Conservation (phyloP, 2,329 filamentous ascomycete species). For the Penicillium hesseltinei region DNA sequence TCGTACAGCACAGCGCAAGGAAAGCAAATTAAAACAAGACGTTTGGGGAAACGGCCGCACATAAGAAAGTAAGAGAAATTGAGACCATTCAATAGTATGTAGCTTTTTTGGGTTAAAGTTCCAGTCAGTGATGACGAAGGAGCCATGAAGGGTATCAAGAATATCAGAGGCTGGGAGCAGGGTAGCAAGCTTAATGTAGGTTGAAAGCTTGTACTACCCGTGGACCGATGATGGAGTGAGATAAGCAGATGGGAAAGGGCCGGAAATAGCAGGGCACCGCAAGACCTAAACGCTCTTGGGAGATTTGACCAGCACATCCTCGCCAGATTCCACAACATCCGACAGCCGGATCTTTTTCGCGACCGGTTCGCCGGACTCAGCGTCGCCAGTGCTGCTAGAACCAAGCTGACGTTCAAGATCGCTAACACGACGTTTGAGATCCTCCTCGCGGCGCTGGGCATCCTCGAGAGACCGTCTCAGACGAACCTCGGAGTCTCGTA, state of each 20-base stretch:
- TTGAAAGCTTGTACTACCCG: neutral
- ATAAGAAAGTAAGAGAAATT: conserved; percentile 13
- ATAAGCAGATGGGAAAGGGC: conserved; percentile 1
- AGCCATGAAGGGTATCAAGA: conserved; percentile 42
- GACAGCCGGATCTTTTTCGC: conserved; percentile 58
- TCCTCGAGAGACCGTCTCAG: conserved; percentile 69
- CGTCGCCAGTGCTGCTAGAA: conserved; percentile 17
- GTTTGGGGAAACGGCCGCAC: conserved; percentile 13
- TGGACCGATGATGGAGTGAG: neutral
- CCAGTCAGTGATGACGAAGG: conserved; percentile 34
- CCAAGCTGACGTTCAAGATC: conserved; percentile 64
- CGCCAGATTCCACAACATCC: conserved; percentile 50
- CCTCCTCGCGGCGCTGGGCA: conserved; percentile 73
- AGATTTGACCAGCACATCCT: conserved; percentile 32
- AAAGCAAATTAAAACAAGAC: conserved; percentile 19
- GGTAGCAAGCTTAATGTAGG: conserved; percentile 15
- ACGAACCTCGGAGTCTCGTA: conserved; percentile 54
- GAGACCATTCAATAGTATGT: conserved; percentile 16
- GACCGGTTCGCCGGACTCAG: conserved; percentile 44
- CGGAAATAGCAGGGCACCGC: conserved; percentile 2
- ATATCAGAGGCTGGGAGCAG: conserved; percentile 32
- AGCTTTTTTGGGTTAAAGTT: conserved; percentile 22
- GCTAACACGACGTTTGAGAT: conserved; percentile 76
- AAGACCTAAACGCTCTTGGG: conserved; percentile 33
- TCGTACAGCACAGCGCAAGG: conserved; percentile 22